phyloP scores from a whole-genome alignment of 129 eudicot genomes.

The Scalesia atractyloides region DNA sequence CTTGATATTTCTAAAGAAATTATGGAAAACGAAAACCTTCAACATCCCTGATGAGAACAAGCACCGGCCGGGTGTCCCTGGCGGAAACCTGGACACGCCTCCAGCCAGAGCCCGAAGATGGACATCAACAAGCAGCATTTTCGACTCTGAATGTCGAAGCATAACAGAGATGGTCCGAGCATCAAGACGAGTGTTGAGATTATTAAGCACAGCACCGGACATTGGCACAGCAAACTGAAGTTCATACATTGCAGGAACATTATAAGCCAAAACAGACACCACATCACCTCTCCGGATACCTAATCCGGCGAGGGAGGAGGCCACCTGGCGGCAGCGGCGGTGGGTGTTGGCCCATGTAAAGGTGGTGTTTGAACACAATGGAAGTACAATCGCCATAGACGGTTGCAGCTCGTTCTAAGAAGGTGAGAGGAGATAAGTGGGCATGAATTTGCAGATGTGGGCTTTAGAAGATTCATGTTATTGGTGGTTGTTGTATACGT shows the following conservation, averaged over 20 bases:
- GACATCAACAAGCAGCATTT: conserved; percentile 29
- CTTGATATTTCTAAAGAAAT: too few relatives aligned
- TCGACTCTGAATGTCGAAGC: conserved; percentile 34
- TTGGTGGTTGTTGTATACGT: conserved; percentile 10
- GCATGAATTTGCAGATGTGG: conserved; percentile 39
- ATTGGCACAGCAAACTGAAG: conserved; percentile 46
- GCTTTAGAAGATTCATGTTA: conserved; percentile 34
- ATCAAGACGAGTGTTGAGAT: conserved; percentile 43
- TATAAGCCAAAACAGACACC: conserved; percentile 40
- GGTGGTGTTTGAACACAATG: conserved; percentile 31
- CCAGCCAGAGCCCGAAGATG: conserved; percentile 22
- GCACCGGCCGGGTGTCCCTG: conserved; percentile 28
- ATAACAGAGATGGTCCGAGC: conserved; percentile 33
- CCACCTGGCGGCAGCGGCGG: conserved; percentile 35
- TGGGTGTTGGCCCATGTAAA: conserved; percentile 42
- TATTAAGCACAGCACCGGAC: conserved; percentile 43
- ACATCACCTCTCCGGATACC: conserved; percentile 23
- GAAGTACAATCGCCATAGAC: conserved; percentile 40
- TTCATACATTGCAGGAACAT: conserved; percentile 41
- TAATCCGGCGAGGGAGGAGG: conserved; percentile 30
- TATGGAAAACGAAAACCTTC: conserved; percentile 2
- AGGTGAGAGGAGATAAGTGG: conserved; percentile 43
- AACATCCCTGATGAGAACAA: conserved; percentile 29
- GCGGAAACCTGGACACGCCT: conserved; percentile 27
- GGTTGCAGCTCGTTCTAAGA: conserved; percentile 36